phyloP scores from a whole-genome alignment of 2,329 filamentous ascomycete species.

The Fusarium fujikuroi region DNA sequence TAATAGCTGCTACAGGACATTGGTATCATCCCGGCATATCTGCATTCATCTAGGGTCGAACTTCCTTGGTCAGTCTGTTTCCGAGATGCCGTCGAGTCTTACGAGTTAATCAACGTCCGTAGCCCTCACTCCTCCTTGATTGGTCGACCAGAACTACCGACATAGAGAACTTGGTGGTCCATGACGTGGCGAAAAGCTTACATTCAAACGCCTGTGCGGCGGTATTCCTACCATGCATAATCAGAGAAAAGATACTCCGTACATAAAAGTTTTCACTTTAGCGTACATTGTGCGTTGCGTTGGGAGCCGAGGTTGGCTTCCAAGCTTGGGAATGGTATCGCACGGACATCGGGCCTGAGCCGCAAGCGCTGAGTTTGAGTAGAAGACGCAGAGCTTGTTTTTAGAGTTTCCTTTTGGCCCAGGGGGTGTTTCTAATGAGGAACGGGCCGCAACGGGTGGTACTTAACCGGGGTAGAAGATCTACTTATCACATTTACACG shows the following conservation, averaged over 20 bases:
- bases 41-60: rapidly evolving
- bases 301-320: not conserved
- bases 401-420: no score
- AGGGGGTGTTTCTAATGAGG: no score
- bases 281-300: rapidly evolving
- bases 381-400: no score
- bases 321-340: no score
- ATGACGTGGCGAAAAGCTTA: not conserved
- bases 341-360: no score
- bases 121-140: rapidly evolving
- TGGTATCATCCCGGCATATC: not conserved
- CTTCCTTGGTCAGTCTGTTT: not conserved
- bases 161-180: not conserved
- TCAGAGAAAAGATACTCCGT: not conserved
- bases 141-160: not conserved
- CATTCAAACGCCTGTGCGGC: rapidly evolving
- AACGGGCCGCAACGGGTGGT: not conserved
- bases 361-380: no score
- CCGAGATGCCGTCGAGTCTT: not conserved
- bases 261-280: not conserved
- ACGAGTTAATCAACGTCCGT: rapidly evolving
- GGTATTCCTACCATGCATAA: rapidly evolving
- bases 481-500: not conserved
- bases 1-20: rapidly evolving
- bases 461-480: not conserved